A percentile compares a stretch with the other conserved stretches of the same genome.
phyloP scores from a whole-genome alignment of 2,329 filamentous ascomycete genomes.

The Verticillium klebahnii region DNA sequence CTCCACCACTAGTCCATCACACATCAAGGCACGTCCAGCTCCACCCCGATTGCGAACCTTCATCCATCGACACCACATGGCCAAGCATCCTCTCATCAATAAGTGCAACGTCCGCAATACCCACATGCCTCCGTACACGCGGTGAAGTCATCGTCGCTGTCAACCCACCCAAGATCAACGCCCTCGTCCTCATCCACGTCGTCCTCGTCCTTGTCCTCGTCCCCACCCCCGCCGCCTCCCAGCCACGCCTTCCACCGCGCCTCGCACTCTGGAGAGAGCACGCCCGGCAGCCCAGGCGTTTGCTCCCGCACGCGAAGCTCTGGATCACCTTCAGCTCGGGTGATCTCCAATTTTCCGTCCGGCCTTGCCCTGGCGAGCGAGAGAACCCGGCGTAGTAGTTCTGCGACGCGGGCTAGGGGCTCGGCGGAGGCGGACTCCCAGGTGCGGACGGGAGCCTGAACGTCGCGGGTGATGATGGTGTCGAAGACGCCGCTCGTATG shows the following conservation, averaged over 20 bases:
- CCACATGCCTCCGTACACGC: conserved; percentile 11
- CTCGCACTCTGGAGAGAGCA: conserved; percentile 2
- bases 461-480: conserved; percentile 27
- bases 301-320: conserved; percentile 3
- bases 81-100: background rate
- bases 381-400: conserved; percentile 13
- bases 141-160: conserved; percentile 5
- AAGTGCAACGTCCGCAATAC: conserved; percentile 11
- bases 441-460: conserved; percentile 20
- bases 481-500: conserved; percentile 30
- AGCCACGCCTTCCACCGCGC: background rate
- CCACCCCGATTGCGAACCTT: background rate
- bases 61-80: background rate
- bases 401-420: conserved; percentile 24
- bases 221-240: background rate
- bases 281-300: conserved; percentile 1
- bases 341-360: conserved; percentile 6
- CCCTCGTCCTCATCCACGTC: background rate
- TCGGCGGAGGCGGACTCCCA: conserved; percentile 31
- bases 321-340: background rate
- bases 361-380: conserved; percentile 1
- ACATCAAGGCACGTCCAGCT: background rate
- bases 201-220: background rate
- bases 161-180: background rate
- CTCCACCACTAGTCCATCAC: too few relatives aligned